These are phyloP conservation scores for Starmerella riodocensis DNA, from an alignment of 805 yeast species.

Conservation along the genomic window DNA sequence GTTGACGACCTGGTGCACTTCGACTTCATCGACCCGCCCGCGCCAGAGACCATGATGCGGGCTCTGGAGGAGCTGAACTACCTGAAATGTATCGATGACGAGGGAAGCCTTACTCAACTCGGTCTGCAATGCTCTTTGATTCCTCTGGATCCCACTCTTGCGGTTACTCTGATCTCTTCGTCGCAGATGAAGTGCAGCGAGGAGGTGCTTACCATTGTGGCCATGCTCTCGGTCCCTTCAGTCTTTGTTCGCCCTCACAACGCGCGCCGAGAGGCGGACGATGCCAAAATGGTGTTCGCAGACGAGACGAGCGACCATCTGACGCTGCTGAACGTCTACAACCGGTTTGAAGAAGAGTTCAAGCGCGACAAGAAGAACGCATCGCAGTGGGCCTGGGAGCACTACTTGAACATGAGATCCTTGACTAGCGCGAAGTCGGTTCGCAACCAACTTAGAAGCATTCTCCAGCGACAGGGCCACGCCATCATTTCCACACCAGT, in stretches of 20 bases:
- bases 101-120: conserved; percentile 76
- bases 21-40: conserved; percentile 98
- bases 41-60: conserved; percentile 99
- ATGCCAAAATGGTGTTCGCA: conserved; percentile 72
- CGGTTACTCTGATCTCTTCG: conserved; percentile 81
- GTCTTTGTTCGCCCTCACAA: conserved; percentile 88
- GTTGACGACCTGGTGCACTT: conserved; percentile 93
- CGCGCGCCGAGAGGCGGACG: conserved; percentile 82
- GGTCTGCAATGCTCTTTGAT: conserved; percentile 86
- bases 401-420: conserved; percentile 73
- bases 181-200: conserved; percentile 77
- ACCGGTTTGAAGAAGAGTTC: conserved; percentile 45
- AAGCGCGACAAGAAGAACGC: conserved; percentile 12
- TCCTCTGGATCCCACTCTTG: conserved; percentile 91
- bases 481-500: conserved; percentile 56
- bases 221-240: conserved; percentile 82
- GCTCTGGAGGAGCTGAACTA: conserved; percentile 92
- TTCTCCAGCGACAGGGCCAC: conserved; percentile 72
- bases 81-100: conserved; percentile 77
- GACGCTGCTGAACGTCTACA: conserved; percentile 75
- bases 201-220: conserved; percentile 77
- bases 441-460: conserved; percentile 63
- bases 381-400: conserved; percentile 81
- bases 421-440: conserved; percentile 77
- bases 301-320: conserved; percentile 94